Conservation (phyloP, 257 asterid genomes). For the Nicotiana otophora region DNA sequence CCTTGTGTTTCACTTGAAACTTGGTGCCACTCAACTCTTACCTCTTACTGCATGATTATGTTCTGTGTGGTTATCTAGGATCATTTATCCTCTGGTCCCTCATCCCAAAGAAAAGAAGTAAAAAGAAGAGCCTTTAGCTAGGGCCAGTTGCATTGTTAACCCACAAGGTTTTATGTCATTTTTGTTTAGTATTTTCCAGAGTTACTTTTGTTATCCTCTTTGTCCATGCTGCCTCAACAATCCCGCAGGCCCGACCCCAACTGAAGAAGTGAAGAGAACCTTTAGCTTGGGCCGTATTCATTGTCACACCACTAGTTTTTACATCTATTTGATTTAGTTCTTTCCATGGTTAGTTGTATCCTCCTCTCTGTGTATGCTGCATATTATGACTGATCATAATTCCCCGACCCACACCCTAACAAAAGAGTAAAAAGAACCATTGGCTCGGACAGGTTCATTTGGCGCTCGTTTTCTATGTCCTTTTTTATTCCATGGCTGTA, state of each 20-base stretch:
- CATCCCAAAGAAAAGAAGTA: background rate
- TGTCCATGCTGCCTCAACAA: background rate
- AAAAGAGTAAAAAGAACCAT: background rate
- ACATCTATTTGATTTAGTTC: background rate
- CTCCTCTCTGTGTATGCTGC: background rate
- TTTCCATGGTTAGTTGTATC: background rate
- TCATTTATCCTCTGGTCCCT: background rate
- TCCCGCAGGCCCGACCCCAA: background rate
- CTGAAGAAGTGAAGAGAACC: background rate
- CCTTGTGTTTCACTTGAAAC: background rate
- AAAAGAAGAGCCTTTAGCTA: slow-evolving; percentile 4
- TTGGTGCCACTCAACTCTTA: background rate
- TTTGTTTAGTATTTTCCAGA: background rate
- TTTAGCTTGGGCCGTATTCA: background rate
- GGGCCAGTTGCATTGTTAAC: background rate
- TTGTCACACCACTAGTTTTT: background rate
- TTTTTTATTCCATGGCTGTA: background rate
- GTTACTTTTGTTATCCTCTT: background rate
- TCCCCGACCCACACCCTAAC: background rate
- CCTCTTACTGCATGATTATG: background rate
- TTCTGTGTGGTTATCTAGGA: background rate
- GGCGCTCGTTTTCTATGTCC: background rate
- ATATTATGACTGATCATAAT: background rate
- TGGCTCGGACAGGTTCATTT: background rate
- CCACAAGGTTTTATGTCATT: background rate